Evolutionary conservation across 1,139 yeast genomes (phyloP), one percentile per base, ranked within the genome.

Genomic region (Yamadazyma atlantica): DNA sequence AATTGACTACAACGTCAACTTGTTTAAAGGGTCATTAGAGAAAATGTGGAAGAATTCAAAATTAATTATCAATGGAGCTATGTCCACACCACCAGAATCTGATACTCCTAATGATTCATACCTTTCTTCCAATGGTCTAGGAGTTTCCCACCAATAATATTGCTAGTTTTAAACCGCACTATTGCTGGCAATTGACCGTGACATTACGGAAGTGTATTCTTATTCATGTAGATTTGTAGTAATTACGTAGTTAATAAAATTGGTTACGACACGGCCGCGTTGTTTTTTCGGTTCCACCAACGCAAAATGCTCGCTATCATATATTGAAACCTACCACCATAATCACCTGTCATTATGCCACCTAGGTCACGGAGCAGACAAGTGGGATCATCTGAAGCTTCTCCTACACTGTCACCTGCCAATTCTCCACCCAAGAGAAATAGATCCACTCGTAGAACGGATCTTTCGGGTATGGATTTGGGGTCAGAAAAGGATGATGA

Each of bases 1-100:
- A 31, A 82, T 90, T 22, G 97, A 92, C 58, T 90, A 88, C 58
- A 92, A 92, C 57, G 90, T 90, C 29, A 85, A 83, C 44, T 75
- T 86, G 28, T 85, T 90, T 57, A 84, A 85, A 49, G 78, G 78
- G 40, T 85, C 95, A 1, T 69, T 90, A 46, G 85, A 84, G 64
- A 80, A 83, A 46, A 82, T 89, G 64, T 89, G 95, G 94, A 66
- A 66, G 41, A 61, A 60, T 40, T 62, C 73, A 7, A 42, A 45
- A 19, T 13, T 28, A 4, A 28, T 5, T 28, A 28, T 7, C 11
- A 28, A 14, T 14, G 17, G 16, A 8, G 21, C 15, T 15, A 10
- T 14, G 9, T 16, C 30, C n/a, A 28, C 30, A 5, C 12, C 21
- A 14, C 16, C 30, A 14, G 21, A 28, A 11, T 16, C 30, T 14